Base-by-base conservation (phyloP, 805 yeast genomes). In the Naumovozyma dairenensis region DNA sequence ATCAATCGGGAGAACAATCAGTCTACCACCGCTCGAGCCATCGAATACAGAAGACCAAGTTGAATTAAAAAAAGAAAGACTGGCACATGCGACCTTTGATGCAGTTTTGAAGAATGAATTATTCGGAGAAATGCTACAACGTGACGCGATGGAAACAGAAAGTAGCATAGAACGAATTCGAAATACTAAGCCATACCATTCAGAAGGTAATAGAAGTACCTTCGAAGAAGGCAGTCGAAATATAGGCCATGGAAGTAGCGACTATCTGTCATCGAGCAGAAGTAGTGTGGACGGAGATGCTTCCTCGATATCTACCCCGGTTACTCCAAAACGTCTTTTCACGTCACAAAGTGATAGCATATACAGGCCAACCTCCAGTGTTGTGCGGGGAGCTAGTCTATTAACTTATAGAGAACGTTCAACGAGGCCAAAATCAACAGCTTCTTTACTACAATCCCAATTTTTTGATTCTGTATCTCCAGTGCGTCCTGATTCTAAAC, bases 401-500 rank as follows among this genome's bases (percentile, higher is more conserved):
- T 76, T 83, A 49, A 75, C 86, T 4, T 83, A 77, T 53, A 82
- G 77, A 48, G 80, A 84, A 13, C 85, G 87, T 6, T 19, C 44
- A 3, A 64, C 71, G 32, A 57, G 69, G 32, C 60, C 83, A 39
- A 86, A 79, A 13, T 64, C 72, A 5, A 59, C 62, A 28, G 74
- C 80, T 2, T 71, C 74, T 0, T 62, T 79, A 21, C 79, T 80
- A 42, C 78, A 74, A 48, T 92, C 82, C 44, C 66, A 83, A 17
- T 84, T 48, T 25, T 45, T 45, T 31, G 53, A 82, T 49, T 80
- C 93, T 1, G 57, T 79, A 18, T 80, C 93, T 1, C 94, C 96
- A 0, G 94, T 89, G 22, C 69, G 97, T 33, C 81, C 80, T 37
- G 97, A 87, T 44, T 75, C 89, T 2, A 94, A 87, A 47, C 71